Base-by-base conservation (phyloP, 768 basidiomycete genomes). In the Basidioascus undulatus region DNA sequence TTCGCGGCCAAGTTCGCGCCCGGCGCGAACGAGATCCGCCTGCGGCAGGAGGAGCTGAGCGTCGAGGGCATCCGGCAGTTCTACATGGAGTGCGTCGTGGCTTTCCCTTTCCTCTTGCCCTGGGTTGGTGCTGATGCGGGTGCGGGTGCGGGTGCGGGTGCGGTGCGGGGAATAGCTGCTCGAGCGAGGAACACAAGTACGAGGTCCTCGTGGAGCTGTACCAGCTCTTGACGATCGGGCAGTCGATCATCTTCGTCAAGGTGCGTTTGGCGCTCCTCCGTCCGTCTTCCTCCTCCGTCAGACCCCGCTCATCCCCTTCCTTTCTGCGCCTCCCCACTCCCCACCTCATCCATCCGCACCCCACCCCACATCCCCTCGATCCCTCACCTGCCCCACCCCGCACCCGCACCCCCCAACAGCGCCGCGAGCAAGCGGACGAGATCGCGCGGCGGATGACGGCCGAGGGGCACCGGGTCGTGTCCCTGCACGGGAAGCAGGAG, bases 191-290 rank as follows among this genome's bases (percentile, higher is more conserved):
- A 26, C 74, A 83, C 51, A 94, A 96, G 70, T 96, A 84, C 57
- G 86, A 94, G 46, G 81, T 94, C 38, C 65, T 98, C 33, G 81
- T 89, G 26, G 73, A 72, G 39, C 61, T 98, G 16, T 98, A 98
- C 58, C 69, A 71, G 43, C 65, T 92, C 27, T 63, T 98, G 56
- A 89, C 86, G 2, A 77, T 98, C 42, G 92, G 92, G 0, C 92
- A 96, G 59, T 87, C 82, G 57, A 98, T 98, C 57, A 96, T 98
- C 50, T 98, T 98, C 62, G 87, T 84, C 59, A 75, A 81, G 60
- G 86, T 82, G 33, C 39, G 71, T 23, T 2, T 30, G 5, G 24
- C 44, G 20, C 21, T 25, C 23, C 32, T 27, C 11, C 28, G 5
- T 19, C 2, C 21, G n/a, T n/a, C 36, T 16, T 31, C 2, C 26